Conservation (phyloP, 2,329 filamentous ascomycete genomes). For the Macrophomina tecta region DNA sequence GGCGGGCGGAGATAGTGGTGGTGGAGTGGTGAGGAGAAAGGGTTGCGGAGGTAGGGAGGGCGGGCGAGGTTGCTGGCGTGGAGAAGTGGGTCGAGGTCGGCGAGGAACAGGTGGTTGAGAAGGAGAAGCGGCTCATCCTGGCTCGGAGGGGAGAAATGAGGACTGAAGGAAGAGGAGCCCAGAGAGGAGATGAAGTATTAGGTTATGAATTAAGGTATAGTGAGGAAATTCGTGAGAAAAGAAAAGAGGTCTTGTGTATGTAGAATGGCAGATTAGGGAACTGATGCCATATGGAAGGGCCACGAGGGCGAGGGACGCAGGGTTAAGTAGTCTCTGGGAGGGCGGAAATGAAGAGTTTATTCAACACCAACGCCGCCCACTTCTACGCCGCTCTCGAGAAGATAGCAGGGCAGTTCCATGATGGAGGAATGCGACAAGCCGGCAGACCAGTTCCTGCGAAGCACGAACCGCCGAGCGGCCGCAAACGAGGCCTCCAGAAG, state of each 20-base stretch:
- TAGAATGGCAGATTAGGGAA: neutral
- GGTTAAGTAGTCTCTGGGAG: neutral
- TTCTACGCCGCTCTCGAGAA: neutral
- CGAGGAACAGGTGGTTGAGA: conserved; percentile 7
- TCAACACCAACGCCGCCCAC: neutral
- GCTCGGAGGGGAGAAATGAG: neutral
- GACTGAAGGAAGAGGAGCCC: neutral
- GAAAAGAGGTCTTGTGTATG: neutral
- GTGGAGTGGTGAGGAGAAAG: neutral
- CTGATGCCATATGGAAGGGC: neutral
- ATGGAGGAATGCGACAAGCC: conserved; percentile 3
- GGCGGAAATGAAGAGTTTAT: neutral
- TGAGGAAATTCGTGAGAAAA: neutral
- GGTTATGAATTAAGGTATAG: neutral
- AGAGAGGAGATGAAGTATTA: neutral
- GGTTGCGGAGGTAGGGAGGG: neutral
- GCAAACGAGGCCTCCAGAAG: neutral
- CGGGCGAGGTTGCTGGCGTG: neutral
- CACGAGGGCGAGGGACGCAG: neutral
- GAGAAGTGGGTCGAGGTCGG: neutral
- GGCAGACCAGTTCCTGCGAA: neutral
- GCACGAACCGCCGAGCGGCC: neutral
- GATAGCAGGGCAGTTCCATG: neutral
- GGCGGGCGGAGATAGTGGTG: neutral
- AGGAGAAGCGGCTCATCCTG: conserved; percentile 11